Evolutionary conservation across 371 early-diverging fungal genomes (phyloP).

Genomic region (Lichtheimia ramosa): DNA sequence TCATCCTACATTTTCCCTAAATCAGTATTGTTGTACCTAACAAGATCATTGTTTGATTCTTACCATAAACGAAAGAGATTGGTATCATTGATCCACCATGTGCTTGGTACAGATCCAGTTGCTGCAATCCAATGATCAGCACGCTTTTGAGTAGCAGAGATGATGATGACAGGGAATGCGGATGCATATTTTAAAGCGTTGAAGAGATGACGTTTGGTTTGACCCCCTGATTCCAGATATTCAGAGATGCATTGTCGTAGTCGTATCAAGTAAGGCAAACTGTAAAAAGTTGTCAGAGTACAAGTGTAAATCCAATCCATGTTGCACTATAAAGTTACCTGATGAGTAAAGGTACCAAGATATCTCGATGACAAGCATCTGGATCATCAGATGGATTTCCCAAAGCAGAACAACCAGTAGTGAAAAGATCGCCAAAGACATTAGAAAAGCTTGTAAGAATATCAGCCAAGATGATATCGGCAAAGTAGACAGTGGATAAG

Average conservation of each 20-base stretch:
- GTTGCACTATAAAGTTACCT: conserved; percentile 38
- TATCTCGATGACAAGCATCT: conserved; percentile 49
- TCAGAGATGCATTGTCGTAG: conserved; percentile 84
- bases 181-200: conserved; percentile 89
- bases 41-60: background rate
- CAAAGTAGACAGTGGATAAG: conserved; percentile 66
- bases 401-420: conserved; percentile 10
- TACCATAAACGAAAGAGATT: conserved; percentile 46
- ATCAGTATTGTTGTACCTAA: too few species aligned
- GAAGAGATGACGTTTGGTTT: conserved; percentile 68
- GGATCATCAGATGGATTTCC: conserved; percentile 35
- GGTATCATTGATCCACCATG: conserved; percentile 43
- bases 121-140: conserved; percentile 38
- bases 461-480: conserved; percentile 90
- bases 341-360: conserved; percentile 58
- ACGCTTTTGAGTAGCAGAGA: conserved; percentile 67
- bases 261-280: conserved; percentile 84
- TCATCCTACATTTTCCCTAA: conserved; percentile 53
- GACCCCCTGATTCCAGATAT: conserved; percentile 54
- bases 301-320: background rate
- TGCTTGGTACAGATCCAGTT: conserved; percentile 31
- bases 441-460: conserved; percentile 89
- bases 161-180: conserved; percentile 78
- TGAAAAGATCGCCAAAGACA: conserved; percentile 80
- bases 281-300: conserved; percentile 12